These are phyloP conservation scores for Isoetes taiwanensis DNA, from an alignment of 75 land plant genomes.

Conservation along the genomic window DNA sequence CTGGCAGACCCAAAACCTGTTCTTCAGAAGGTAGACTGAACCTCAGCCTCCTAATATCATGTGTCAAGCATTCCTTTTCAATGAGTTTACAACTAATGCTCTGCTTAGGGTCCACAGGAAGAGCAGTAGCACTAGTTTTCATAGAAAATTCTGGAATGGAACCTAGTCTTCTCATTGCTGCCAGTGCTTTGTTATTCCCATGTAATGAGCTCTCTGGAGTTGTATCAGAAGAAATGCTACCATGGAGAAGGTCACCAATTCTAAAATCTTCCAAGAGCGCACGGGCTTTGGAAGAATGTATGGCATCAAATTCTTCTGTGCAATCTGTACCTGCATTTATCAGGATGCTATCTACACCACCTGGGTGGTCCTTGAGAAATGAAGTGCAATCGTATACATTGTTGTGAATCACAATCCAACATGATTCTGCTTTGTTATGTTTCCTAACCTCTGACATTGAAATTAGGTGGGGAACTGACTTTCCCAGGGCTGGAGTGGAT, in stretches of 20 bases:
- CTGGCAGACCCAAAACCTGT: slow-evolving; percentile 59
- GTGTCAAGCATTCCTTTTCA: slow-evolving; percentile 30
- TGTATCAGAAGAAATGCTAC: slow-evolving; percentile 12
- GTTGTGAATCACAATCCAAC: slow-evolving; percentile 77
- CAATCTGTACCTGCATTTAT: slow-evolving; percentile 86
- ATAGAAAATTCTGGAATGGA: slow-evolving; percentile 10
- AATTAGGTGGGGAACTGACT: slow-evolving; percentile 27
- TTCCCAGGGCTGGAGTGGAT: slow-evolving; percentile 42
- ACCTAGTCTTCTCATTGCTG: slow-evolving; percentile 17
- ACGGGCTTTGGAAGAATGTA: slow-evolving; percentile 83
- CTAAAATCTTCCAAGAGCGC: slow-evolving; percentile 64
- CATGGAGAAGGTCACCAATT: slow-evolving; percentile 58
- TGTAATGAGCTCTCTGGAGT: slow-evolving; percentile 44
- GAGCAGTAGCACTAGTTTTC: slow-evolving; percentile 22
- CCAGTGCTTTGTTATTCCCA: background rate
- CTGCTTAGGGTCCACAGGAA: slow-evolving; percentile 36
- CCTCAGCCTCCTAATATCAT: slow-evolving; percentile 46
- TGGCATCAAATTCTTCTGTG: slow-evolving; percentile 94
- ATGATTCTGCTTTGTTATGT: slow-evolving; percentile 54
- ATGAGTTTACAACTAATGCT: slow-evolving; percentile 49
- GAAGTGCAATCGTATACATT: slow-evolving; percentile 83
- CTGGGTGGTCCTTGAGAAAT: slow-evolving; percentile 85
- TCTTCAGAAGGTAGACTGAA: slow-evolving; percentile 56
- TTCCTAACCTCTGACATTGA: slow-evolving; percentile 53
- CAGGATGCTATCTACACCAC: slow-evolving; percentile 83